A percentile compares a stretch with the other conserved stretches of the same genome.
Conservation (phyloP, 805 yeast species). For the Ogataea methanolica region DNA sequence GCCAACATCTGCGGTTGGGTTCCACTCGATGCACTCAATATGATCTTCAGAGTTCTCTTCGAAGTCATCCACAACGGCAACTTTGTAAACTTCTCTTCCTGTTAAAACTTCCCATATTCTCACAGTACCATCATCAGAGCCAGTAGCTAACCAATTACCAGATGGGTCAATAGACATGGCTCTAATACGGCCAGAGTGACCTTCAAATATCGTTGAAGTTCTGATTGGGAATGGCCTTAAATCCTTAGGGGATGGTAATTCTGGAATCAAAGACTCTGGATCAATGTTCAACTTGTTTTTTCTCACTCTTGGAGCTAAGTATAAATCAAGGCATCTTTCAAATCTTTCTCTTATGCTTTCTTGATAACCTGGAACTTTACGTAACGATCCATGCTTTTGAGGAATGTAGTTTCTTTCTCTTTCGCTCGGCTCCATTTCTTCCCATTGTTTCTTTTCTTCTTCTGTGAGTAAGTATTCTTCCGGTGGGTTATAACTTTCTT, state of each 20-base stretch:
- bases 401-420: constrained; percentile 79
- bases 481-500: constrained; percentile 96
- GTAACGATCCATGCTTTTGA: constrained; percentile 71
- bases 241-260: constrained; percentile 94
- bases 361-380: constrained; percentile 91
- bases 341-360: constrained; percentile 85
- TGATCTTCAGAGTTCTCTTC: constrained; percentile 65
- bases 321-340: constrained; percentile 90
- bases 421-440: constrained; percentile 64
- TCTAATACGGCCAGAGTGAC: constrained; percentile 82
- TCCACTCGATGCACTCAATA: constrained; percentile 83
- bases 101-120: constrained; percentile 96
- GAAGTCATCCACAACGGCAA: constrained; percentile 40
- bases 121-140: constrained; percentile 94
- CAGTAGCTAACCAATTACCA: constrained; percentile 96
- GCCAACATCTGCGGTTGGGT: constrained; percentile 73
- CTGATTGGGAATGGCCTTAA: constrained; percentile 94
- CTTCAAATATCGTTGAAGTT: constrained; percentile 77
- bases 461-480: constrained; percentile 82
- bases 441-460: constrained; percentile 73
- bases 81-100: constrained; percentile 85
- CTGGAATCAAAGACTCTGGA: constrained; percentile 94
- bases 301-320: constrained; percentile 94
- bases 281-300: constrained; percentile 87
- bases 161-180: constrained; percentile 79